Percentiles rank a stretch among this genome's conserved stretches.
Evolutionary conservation across 2,329 filamentous ascomycete genomes (phyloP).

Genomic region (Claviceps fusiformis): DNA sequence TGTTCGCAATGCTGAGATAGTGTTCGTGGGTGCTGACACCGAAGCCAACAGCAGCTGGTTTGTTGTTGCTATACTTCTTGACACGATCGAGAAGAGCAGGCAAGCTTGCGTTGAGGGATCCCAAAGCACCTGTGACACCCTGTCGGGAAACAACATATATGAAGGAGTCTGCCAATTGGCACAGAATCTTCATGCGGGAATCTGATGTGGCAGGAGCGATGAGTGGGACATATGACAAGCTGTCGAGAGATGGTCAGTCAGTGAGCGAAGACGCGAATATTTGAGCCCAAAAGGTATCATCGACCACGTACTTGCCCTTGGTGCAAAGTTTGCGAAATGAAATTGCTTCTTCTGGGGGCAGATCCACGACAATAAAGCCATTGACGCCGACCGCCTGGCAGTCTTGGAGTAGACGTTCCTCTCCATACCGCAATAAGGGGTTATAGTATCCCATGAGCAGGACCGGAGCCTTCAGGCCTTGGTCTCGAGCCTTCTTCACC

Average conservation of each 20-base stretch:
- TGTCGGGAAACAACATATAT: constrained; percentile 97
- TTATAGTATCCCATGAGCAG: constrained; percentile 99
- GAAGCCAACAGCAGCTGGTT: constrained; percentile 86
- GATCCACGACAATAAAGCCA: constrained; percentile 91
- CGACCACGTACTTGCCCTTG: constrained; percentile 48
- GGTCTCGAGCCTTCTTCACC: constrained; percentile 64
- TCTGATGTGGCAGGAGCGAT: constrained; percentile 92
- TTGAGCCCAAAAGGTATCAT: background rate
- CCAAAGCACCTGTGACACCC: constrained; percentile 87
- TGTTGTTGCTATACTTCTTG: constrained; percentile 81
- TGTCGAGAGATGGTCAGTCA: constrained; percentile 16
- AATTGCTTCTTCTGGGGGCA: constrained; percentile 90
- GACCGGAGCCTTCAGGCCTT: constrained; percentile 68
- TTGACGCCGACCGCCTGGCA: constrained; percentile 77
- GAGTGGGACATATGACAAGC: constrained; percentile 88
- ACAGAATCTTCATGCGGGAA: constrained; percentile 85
- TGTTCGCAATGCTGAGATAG: constrained; percentile 69
- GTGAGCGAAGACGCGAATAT: background rate
- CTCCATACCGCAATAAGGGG: constrained; percentile 84
- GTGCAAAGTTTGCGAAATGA: constrained; percentile 79
- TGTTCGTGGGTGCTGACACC: constrained; percentile 93
- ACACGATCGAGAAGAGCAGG: constrained; percentile 73
- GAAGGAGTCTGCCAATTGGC: constrained; percentile 94
- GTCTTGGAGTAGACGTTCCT: constrained; percentile 76
- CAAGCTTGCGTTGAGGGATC: constrained; percentile 66